These are phyloP conservation scores for Apiospora phragmitis DNA, from an alignment of 2,329 filamentous ascomycete genomes.

Conservation along the genomic window DNA sequence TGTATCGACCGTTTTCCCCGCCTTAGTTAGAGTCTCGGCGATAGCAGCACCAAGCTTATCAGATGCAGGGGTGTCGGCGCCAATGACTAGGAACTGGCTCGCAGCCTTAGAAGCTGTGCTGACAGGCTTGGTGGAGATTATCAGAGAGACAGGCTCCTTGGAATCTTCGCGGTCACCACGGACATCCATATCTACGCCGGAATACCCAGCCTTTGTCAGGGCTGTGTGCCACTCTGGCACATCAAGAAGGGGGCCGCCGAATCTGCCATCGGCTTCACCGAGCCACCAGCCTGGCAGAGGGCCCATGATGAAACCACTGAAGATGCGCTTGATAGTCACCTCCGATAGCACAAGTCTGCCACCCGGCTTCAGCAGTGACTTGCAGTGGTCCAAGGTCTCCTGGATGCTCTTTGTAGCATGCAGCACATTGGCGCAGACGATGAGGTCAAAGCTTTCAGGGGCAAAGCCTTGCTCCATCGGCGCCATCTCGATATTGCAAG, in stretches of 20 bases:
- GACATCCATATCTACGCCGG: constrained; percentile 15
- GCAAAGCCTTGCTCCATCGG: background rate
- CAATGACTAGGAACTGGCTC: background rate
- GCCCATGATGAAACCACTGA: constrained; percentile 5
- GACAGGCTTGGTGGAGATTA: background rate
- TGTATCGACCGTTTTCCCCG: background rate
- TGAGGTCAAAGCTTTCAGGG: background rate
- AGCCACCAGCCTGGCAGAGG: constrained; percentile 10
- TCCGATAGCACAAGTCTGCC: constrained; percentile 4
- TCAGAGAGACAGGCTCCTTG: background rate
- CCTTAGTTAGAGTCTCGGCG: background rate
- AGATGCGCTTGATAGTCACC: constrained; percentile 1
- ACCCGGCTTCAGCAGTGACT: background rate
- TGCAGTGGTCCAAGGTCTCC: background rate
- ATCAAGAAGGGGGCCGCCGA: background rate
- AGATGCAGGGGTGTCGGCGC: background rate
- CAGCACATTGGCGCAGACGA: constrained; percentile 6
- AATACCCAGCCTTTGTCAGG: background rate
- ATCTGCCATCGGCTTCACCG: background rate
- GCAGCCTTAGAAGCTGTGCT: background rate
- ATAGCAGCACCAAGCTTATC: background rate
- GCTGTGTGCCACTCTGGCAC: background rate
- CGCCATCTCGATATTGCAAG: background rate
- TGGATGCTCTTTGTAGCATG: background rate
- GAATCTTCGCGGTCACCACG: background rate